phyloP scores from a whole-genome alignment of 306 rosid genomes.

The Lathyrus aphaca region DNA sequence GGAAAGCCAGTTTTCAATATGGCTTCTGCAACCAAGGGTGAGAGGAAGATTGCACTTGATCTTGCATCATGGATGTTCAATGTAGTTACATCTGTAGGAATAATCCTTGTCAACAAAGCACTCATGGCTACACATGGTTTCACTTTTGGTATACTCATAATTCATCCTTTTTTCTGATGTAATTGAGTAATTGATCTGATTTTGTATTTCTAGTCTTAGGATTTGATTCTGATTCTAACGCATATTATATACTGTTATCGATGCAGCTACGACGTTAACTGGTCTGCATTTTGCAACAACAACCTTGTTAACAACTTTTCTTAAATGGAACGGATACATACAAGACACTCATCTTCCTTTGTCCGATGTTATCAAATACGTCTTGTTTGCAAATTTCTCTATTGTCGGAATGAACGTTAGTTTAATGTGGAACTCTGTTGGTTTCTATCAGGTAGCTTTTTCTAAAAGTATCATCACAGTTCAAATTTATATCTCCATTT shows the following conservation, averaged over 20 bases:
- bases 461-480: conserved; percentile 19
- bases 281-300: conserved; percentile 83
- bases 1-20: conserved; percentile 35
- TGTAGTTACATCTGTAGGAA: conserved; percentile 78
- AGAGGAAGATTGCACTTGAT: conserved; percentile 60
- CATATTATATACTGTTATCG: conserved; percentile 26
- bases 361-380: conserved; percentile 69
- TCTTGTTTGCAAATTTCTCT: conserved; percentile 76
- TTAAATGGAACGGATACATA: conserved; percentile 69
- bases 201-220: neutral
- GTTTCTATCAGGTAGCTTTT: conserved; percentile 75
- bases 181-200: neutral
- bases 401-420: conserved; percentile 89
- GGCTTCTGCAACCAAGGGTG: conserved; percentile 59
- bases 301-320: conserved; percentile 58
- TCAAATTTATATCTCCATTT: conserved; percentile 7
- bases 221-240: conserved; percentile 25
- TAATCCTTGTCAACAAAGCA: conserved; percentile 73
- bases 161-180: neutral
- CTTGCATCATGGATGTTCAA: conserved; percentile 81
- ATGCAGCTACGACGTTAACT: conserved; percentile 83
- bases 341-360: conserved; percentile 69
- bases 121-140: conserved; percentile 76
- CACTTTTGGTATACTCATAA: conserved; percentile 56
- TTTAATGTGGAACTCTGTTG: conserved; percentile 91